Conservation (phyloP, 116 monocot species). For the Phalaenopsis hybrid region DNA sequence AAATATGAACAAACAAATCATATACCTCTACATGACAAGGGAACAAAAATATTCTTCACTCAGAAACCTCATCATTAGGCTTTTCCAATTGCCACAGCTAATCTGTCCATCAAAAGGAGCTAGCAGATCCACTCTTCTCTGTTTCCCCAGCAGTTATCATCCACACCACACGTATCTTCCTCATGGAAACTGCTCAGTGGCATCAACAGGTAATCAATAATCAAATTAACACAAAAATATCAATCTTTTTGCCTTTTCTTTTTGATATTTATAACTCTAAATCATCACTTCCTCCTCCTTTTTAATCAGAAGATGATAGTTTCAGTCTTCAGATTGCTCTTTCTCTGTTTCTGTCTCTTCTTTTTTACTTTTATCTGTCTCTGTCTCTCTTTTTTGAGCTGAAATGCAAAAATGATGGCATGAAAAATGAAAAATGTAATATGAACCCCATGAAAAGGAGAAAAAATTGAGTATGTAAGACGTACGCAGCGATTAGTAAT, state of each 20-base stretch:
- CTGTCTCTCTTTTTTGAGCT: not conserved
- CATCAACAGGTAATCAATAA: constrained; percentile 2
- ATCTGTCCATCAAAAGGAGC: no score
- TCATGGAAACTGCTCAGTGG: constrained; percentile 7
- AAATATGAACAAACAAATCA: no score
- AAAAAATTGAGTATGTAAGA: not conserved
- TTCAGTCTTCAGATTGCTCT: not conserved
- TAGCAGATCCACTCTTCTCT: no score
- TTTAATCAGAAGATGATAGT: not conserved
- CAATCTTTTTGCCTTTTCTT: not conserved
- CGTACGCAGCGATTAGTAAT: not conserved
- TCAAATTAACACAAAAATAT: not conserved
- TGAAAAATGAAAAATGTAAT: no score
- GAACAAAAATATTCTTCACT: no score
- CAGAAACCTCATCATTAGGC: no score
- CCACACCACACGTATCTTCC: not conserved
- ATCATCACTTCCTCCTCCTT: not conserved
- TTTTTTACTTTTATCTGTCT: not conserved
- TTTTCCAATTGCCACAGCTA: no score
- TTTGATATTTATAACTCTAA: not conserved
- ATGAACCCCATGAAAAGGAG: no score
- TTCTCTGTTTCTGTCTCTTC: not conserved
- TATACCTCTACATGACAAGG: no score
- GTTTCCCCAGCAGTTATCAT: no score
- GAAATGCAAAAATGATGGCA: not conserved